Conservation (phyloP, 2,329 filamentous ascomycete species). For the Lachnellula occidentalis region DNA sequence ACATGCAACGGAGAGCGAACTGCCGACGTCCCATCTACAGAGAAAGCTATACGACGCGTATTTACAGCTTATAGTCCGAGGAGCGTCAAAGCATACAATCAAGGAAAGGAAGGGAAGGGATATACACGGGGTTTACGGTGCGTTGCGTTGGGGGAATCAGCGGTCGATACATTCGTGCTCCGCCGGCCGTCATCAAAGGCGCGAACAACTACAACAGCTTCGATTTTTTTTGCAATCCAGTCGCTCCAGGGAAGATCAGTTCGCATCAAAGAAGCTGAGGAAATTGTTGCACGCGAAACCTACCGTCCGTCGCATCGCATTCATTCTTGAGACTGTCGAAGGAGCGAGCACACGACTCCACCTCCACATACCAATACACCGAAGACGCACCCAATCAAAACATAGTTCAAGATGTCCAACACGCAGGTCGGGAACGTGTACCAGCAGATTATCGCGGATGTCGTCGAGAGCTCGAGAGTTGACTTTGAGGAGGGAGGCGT, state of each 20-base stretch:
- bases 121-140: slow-evolving; percentile 4
- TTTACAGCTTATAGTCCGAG: slow-evolving; percentile 9
- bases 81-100: neutral
- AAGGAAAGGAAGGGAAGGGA: slow-evolving; percentile 3
- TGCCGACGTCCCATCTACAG: slow-evolving; percentile 10
- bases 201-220: neutral
- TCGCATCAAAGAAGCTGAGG: no score
- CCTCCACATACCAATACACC: neutral
- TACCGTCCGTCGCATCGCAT: neutral
- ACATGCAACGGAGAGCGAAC: slow-evolving; percentile 16
- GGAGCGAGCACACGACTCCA: neutral
- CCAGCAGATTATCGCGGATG: slow-evolving; percentile 70
- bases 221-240: no score
- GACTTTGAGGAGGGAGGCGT: slow-evolving; percentile 97
- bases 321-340: no score
- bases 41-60: slow-evolving; percentile 12
- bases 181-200: neutral
- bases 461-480: slow-evolving; percentile 85
- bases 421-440: slow-evolving; percentile 64
- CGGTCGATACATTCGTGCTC: slow-evolving; percentile 5
- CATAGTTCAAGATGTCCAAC: slow-evolving; percentile 27
- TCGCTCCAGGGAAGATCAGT: no score
- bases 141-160: slow-evolving; percentile 5
- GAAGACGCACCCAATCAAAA: neutral
- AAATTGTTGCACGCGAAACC: neutral